Evolutionary conservation across 805 yeast species (phyloP), one percentile per base, ranked within the genome.

Genomic region (Lipomyces lipofer): DNA sequence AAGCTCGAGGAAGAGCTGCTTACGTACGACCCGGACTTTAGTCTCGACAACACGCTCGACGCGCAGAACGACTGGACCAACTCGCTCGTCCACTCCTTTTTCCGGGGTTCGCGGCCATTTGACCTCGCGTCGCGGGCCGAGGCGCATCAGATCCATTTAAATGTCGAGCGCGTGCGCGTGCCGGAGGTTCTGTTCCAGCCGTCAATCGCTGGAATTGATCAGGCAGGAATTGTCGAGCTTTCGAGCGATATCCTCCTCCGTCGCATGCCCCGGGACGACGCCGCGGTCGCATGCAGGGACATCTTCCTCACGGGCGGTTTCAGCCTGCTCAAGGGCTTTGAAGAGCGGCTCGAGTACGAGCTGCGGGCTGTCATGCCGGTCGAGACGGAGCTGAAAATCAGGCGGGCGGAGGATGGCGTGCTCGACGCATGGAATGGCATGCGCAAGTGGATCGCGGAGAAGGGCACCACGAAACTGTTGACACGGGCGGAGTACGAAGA

Each of bases 121-220:
- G 86, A 91, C 64, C 81, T 86, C 10, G 95, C 88, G 63, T 82
- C 86, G 50, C 78, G 82, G n/a, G 89, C 85, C 61, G 89, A 91
- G 63, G 85, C 84, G 58, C 95, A 91, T 70, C 98, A 94, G 72
- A 75, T 95, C 51, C 96, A 91, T 73, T 64, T 94, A 43, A 95
- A 92, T 68, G 78, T 92, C 39, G 99, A 94, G 71, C 78, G 99
- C 55, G 85, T 92, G 27, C 79, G 95, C 53, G 88, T 92, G 1
- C 97, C 98, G 0, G 99, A 94, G 70, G 84, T 91, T 1, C 67
- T 90, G 45, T 90, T 94, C 70, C 94, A 92, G 68, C 99, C 99
- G 5, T 79, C 85, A 7, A 89, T 94, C 58, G 96, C 95, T 0
- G 99, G 99, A 21, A 75, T 90, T 21, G 99, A 94, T 69, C 98